Evolutionary conservation across 116 monocot species (phyloP).

Genomic region (Cymodocea nodosa): DNA sequence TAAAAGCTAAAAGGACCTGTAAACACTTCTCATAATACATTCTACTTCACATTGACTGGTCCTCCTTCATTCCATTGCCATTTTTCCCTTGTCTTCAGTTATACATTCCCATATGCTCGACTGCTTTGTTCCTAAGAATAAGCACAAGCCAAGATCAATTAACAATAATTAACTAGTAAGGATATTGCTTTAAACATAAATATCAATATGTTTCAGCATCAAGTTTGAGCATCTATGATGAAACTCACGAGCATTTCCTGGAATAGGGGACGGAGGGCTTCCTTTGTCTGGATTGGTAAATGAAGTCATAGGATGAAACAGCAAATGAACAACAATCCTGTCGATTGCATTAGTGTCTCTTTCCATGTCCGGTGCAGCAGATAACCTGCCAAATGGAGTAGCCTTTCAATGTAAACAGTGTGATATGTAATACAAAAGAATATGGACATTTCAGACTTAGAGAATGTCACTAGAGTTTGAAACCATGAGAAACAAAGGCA

Average conservation of each 20-base stretch:
- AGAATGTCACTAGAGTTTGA: no score
- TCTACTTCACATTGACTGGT: constrained; percentile 24
- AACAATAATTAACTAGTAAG: background rate
- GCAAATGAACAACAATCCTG: constrained; percentile 60
- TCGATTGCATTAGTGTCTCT: constrained; percentile 86
- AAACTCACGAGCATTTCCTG: constrained; percentile 24
- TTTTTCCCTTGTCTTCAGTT: constrained; percentile 14
- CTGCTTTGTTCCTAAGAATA: constrained; percentile 7
- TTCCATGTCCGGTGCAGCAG: constrained; percentile 27
- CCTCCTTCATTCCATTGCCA: constrained; percentile 4
- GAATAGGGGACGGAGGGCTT: constrained; percentile 20
- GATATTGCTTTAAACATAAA: background rate
- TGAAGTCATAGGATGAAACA: constrained; percentile 44
- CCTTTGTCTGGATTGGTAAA: constrained; percentile 15
- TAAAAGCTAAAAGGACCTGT: constrained; percentile 4
- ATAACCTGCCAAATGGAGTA: constrained; percentile 25
- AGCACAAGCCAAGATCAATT: background rate
- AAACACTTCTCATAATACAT: constrained; percentile 20
- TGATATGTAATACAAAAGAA: no score
- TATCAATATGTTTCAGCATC: background rate
- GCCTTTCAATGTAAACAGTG: background rate
- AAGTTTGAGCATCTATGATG: background rate
- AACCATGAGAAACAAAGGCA: no score
- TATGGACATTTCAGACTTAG: no score
- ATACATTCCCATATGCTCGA: constrained; percentile 6